phyloP scores from a whole-genome alignment of 2,329 filamentous ascomycete species.

The Pseudocercospora musae region DNA sequence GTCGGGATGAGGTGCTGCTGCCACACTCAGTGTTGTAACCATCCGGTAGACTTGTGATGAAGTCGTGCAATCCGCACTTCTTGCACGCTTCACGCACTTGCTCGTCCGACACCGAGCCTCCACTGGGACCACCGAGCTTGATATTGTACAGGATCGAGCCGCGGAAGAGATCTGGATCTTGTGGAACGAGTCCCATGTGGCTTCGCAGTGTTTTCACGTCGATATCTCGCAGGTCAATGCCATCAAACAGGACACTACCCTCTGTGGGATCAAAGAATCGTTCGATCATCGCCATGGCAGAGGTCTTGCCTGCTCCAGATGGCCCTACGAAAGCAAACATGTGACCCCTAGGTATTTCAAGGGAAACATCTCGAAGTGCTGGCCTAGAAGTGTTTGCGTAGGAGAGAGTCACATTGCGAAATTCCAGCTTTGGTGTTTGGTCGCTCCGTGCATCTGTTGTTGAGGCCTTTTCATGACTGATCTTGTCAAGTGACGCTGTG shows the following conservation, averaged over 20 bases:
- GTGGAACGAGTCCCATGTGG: slow-evolving; percentile 43
- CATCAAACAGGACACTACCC: slow-evolving; percentile 42
- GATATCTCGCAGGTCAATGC: slow-evolving; percentile 40
- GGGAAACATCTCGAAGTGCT: slow-evolving; percentile 47
- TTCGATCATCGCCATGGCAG: slow-evolving; percentile 46
- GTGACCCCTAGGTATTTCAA: slow-evolving; percentile 50
- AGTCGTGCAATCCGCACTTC: slow-evolving; percentile 46
- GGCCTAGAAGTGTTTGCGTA: slow-evolving; percentile 38
- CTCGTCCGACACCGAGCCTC: slow-evolving; percentile 27
- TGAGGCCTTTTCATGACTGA: slow-evolving; percentile 3
- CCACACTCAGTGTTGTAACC: slow-evolving; percentile 48
- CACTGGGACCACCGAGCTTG: slow-evolving; percentile 35
- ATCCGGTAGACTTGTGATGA: slow-evolving; percentile 47
- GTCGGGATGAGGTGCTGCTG: slow-evolving; percentile 37
- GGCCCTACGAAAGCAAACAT: slow-evolving; percentile 50
- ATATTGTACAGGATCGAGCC: slow-evolving; percentile 46
- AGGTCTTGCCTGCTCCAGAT: slow-evolving; percentile 47
- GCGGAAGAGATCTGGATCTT: slow-evolving; percentile 47
- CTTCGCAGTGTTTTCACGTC: slow-evolving; percentile 39
- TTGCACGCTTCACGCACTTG: slow-evolving; percentile 39
- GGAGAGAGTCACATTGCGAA: slow-evolving; percentile 40
- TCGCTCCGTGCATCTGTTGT: slow-evolving; percentile 6
- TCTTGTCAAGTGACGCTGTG: slow-evolving; percentile 22
- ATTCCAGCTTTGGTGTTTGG: slow-evolving; percentile 23
- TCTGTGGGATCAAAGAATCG: slow-evolving; percentile 44